phyloP scores from a whole-genome alignment of 192 early-diverging fungal genomes.

The Diversispora epigaea region DNA sequence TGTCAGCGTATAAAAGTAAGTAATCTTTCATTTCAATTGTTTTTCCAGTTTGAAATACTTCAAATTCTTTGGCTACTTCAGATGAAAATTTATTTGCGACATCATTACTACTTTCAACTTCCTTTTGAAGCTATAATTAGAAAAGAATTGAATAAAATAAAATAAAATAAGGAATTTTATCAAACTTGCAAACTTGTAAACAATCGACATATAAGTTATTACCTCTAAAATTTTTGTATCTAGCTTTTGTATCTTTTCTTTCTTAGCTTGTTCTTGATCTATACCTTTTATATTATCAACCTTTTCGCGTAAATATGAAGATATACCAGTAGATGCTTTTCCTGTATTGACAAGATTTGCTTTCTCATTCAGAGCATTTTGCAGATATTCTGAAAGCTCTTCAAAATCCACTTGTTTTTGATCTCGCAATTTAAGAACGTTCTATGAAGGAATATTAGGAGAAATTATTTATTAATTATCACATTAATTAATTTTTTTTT shows the following conservation, averaged over 20 bases:
- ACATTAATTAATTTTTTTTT: background rate
- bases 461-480: no score
- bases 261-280: constrained; percentile 76
- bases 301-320: constrained; percentile 83
- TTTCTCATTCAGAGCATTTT: constrained; percentile 68
- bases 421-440: constrained; percentile 77
- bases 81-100: constrained; percentile 72
- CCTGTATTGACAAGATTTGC: constrained; percentile 70
- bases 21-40: constrained; percentile 76
- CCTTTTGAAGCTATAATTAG: constrained; percentile 70
- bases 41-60: constrained; percentile 80
- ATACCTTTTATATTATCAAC: constrained; percentile 86
- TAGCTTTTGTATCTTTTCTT: constrained; percentile 77
- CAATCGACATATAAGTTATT: constrained; percentile 5
- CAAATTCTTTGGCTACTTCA: constrained; percentile 78
- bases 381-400: constrained; percentile 77
- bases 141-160: constrained; percentile 4
- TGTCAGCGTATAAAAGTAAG: constrained; percentile 70
- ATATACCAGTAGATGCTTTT: constrained; percentile 55
- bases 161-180: background rate
- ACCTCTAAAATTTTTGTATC: constrained; percentile 71
- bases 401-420: constrained; percentile 97
- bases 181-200: background rate
- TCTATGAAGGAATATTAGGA: constrained; percentile 48
- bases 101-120: constrained; percentile 74